A percentile compares a stretch with the other conserved stretches of the same genome.
Evolutionary conservation across 768 basidiomycete species (phyloP).

Genomic region (Cystobasidium onofrii): DNA sequence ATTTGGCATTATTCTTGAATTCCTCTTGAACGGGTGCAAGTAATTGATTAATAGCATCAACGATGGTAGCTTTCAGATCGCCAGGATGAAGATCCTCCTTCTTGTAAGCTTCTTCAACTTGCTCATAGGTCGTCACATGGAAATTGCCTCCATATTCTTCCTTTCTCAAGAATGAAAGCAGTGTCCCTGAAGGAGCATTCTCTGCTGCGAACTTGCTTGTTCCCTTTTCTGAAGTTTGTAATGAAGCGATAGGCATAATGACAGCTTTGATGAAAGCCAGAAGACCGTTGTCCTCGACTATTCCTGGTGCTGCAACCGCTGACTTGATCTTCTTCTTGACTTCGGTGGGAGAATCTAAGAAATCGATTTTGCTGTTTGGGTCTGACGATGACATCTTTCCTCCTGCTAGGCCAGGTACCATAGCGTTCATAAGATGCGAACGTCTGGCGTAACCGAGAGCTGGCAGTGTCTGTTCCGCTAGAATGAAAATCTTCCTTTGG

Average conservation of each 20-base stretch:
- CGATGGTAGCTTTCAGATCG: slow-evolving; percentile 74
- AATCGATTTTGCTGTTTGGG: slow-evolving; percentile 95
- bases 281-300: slow-evolving; percentile 67
- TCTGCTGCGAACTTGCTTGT: slow-evolving; percentile 24
- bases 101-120: slow-evolving; percentile 65
- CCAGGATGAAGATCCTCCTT: slow-evolving; percentile 73
- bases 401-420: slow-evolving; percentile 58
- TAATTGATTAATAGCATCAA: slow-evolving; percentile 62
- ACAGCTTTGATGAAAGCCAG: slow-evolving; percentile 49
- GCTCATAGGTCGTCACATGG: slow-evolving; percentile 56
- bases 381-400: slow-evolving; percentile 98
- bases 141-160: slow-evolving; percentile 59
- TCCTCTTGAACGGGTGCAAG: slow-evolving; percentile 71
- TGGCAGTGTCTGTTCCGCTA: slow-evolving; percentile 91
- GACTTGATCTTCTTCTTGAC: slow-evolving; percentile 81
- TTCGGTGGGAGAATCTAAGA: slow-evolving; percentile 75
- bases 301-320: slow-evolving; percentile 92
- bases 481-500: slow-evolving; percentile 98
- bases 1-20: slow-evolving; percentile 69
- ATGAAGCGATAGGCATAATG: slow-evolving; percentile 47
- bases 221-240: slow-evolving; percentile 36
- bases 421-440: slow-evolving; percentile 93
- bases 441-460: slow-evolving; percentile 85
- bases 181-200: slow-evolving; percentile 61
- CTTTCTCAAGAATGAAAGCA: slow-evolving; percentile 70